Base-by-base conservation (phyloP, 2,329 filamentous ascomycete species). In the Trichoderma atrobrunneum region DNA sequence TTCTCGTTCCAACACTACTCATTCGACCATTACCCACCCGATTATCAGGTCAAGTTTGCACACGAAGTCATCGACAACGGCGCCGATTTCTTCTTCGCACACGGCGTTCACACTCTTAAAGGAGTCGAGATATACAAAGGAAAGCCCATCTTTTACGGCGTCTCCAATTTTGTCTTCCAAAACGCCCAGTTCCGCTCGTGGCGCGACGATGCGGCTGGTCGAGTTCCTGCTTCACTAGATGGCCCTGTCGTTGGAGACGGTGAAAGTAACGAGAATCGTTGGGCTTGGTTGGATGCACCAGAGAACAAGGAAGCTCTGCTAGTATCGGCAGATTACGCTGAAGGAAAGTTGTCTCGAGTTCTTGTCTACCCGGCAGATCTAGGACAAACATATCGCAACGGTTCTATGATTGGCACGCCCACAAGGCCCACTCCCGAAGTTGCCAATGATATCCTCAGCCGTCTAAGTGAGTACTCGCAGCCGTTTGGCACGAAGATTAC, bases 121-220 rank as follows among this genome's bases (percentile, higher is more conserved):
- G 67, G 67, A 26, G 67, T 63, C 6, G 67, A 70, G 30, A 63
- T 70, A 7, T 70, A 63, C 30, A 62, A 63, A 7, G 59, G 67
- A 11, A 70, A 70, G 59, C 67, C 67, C 1, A 63, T 70, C 14
- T 63, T 70, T 6, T 70, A 70, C 16, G 67, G 67, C 3, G 12
- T 70, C 16, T 70, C 67, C 57, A 70, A 70, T 4, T 70, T 70
- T 62, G 67, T 70, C 14, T 70, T 70, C 28, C 67, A 70, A 12
- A 30, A 70, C 18, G 30, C 67, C 7, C 67, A 62, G 28, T 70
- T 70, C 18, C 67, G 67, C 21, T 70, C 67, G 2, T 70, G 67
- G 67, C 67, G 67, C 43, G 67, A 70, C 8, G 67, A 70, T 63
- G 67, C 67, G 14, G 67, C 59, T 1, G 59, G 39, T 12, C 59